Conservation (phyloP, 768 basidiomycete species). For the Tephrocybe sp. region DNA sequence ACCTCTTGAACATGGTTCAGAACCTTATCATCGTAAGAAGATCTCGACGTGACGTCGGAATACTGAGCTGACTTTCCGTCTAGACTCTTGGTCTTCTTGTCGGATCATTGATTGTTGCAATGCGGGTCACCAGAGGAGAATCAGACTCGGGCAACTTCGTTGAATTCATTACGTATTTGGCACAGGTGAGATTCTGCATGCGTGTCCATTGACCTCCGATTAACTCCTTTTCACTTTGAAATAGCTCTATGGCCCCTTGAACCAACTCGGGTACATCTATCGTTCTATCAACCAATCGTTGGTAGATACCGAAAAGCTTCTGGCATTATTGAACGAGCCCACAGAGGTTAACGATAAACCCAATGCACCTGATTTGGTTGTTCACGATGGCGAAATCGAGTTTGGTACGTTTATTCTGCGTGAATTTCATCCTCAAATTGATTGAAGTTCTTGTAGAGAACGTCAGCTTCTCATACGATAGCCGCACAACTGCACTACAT, state of each 20-base stretch:
- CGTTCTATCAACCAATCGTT: constrained; percentile 74
- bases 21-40: constrained; percentile 74
- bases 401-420: constrained; percentile 57
- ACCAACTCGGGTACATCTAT: constrained; percentile 78
- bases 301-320: constrained; percentile 82
- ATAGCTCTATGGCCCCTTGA: constrained; percentile 72
- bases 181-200: constrained; percentile 49
- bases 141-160: constrained; percentile 64
- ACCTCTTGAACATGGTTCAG: constrained; percentile 75
- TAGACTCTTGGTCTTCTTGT: constrained; percentile 79
- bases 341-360: constrained; percentile 84
- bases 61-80: constrained; percentile 3
- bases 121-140: constrained; percentile 57
- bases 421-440: constrained; percentile 1
- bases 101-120: constrained; percentile 79
- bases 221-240: neutral
- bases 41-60: neutral
- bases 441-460: constrained; percentile 52
- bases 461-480: constrained; percentile 85
- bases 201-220: neutral
- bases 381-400: constrained; percentile 78
- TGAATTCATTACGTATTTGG: constrained; percentile 80
- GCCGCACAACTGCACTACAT: constrained; percentile 65
- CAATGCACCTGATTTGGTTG: constrained; percentile 69
- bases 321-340: constrained; percentile 79